phyloP scores from a whole-genome alignment of 257 asterid species.

The Nicotiana otophora region DNA sequence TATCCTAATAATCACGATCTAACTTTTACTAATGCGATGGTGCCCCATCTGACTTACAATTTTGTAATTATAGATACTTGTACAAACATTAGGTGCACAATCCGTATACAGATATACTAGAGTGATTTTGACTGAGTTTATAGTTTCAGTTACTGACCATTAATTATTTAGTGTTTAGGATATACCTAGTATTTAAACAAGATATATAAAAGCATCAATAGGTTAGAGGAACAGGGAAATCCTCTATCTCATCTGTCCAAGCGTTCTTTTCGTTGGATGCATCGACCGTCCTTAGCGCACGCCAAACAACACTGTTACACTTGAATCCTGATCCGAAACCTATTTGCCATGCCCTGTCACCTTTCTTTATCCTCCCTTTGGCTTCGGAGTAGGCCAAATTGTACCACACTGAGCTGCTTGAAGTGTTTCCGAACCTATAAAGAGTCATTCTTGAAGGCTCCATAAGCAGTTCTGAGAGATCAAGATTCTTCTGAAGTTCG shows the following conservation, averaged over 20 bases:
- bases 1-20: too few species aligned
- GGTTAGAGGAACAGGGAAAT: neutral
- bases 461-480: slow-evolving; percentile 10
- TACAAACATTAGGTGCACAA: neutral
- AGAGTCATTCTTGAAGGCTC: slow-evolving; percentile 24
- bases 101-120: neutral
- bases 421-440: slow-evolving; percentile 22
- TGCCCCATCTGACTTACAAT: neutral
- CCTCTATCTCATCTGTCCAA: slow-evolving; percentile 1
- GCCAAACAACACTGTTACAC: slow-evolving; percentile 28
- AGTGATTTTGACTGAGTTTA: neutral
- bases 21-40: too few species aligned
- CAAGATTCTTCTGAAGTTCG: slow-evolving; percentile 16
- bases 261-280: neutral
- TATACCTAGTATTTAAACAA: neutral
- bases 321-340: slow-evolving; percentile 32
- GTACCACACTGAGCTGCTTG: slow-evolving; percentile 30
- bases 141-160: neutral
- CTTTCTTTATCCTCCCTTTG: slow-evolving; percentile 21
- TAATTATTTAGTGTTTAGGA: too few species aligned
- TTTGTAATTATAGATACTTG: neutral
- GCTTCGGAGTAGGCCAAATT: slow-evolving; percentile 22
- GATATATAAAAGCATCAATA: neutral
- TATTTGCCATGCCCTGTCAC: slow-evolving; percentile 25
- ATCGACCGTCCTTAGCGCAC: neutral